Base-by-base conservation (phyloP, 2,329 filamentous ascomycete species). In the Lasiodiplodia sp. region DNA sequence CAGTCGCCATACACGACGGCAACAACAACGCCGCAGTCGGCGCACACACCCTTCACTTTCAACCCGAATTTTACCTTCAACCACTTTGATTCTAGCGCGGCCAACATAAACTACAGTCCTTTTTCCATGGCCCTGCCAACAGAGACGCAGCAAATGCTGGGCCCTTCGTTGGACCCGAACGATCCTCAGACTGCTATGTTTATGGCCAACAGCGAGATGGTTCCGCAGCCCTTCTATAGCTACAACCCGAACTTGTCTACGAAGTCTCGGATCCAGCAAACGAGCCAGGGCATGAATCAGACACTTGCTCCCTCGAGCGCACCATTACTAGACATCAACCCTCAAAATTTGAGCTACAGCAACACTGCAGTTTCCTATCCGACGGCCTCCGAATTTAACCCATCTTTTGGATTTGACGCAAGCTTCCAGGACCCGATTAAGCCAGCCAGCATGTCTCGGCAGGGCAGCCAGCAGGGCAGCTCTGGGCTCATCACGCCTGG, bases 61-160 rank as follows among this genome's bases (percentile, higher is more conserved):
- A 67, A 64, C 68, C 68, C 74, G 0, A 73, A 71, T 49, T 74
- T 72, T 66, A 68, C 72, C 4, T 68, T 71, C 47, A 72, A 60
- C 44, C 72, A 65, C 44, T 78, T 75, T 51, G 72, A 78, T 6
- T 72, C 74, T 28, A 67, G 40, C 28, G 71, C 69, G 28, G 76
- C 77, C 65, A 71, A 75, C n/a, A 53, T 79, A 25, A 75, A 38
- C n/a, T 52, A 78, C 56, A 80, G 79, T 52, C 84, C 84, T 11
- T 78, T 88, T 66, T 84, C 83, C 2, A 82, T 83, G 51, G 78
- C 82, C 3, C 76, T 88, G 25, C 85, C 86, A 25, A 75, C 82
- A 4, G 84, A 88, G 71, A 81, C 85, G 1, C 86, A 87, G 74
- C 84, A 86, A 73, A 77, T 88, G 21, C 77, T 88, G 6, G 85